phyloP scores from a whole-genome alignment of 208 protist species.

The Crithidia brevicula region DNA sequence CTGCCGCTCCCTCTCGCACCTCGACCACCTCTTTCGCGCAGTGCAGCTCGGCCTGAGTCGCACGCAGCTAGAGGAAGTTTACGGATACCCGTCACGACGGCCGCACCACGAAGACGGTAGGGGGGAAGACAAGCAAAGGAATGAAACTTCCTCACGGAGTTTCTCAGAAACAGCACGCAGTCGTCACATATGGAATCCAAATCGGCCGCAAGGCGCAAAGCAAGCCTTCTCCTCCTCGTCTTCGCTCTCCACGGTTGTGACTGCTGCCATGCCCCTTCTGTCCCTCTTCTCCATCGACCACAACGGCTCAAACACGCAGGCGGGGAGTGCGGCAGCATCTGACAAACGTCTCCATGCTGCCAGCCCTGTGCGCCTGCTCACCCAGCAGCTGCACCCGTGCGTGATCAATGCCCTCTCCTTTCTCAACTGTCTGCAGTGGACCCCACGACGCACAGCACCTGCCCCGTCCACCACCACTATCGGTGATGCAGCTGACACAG shows the following conservation, averaged over 20 bases:
- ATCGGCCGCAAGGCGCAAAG: no score
- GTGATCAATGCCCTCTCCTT: slow-evolving; percentile 51
- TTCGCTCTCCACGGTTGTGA: not conserved
- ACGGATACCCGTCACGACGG: slow-evolving; percentile 9
- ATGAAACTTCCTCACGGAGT: no score
- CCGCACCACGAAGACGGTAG: not conserved
- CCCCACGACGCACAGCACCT: not conserved
- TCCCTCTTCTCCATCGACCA: slow-evolving; percentile 21
- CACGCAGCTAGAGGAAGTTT: slow-evolving; percentile 9
- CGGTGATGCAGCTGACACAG: not conserved
- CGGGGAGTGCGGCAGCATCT: not conserved
- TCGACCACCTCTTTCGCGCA: slow-evolving; percentile 52
- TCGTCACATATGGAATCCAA: no score
- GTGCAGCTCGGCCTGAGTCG: slow-evolving; percentile 38
- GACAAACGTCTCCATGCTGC: not conserved
- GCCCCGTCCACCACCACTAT: not conserved
- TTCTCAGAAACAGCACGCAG: no score
- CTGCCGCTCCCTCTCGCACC: slow-evolving; percentile 46
- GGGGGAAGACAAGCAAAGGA: not conserved
- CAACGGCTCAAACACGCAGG: not conserved
- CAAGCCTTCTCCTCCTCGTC: no score
- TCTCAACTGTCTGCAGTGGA: slow-evolving; percentile 77
- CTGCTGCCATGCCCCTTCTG: slow-evolving; percentile 15
- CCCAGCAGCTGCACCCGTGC: slow-evolving; percentile 42
- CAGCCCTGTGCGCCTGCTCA: slow-evolving; percentile 5